Evolutionary conservation across 768 basidiomycete genomes (phyloP).

Genomic region (Mycena alexandri): DNA sequence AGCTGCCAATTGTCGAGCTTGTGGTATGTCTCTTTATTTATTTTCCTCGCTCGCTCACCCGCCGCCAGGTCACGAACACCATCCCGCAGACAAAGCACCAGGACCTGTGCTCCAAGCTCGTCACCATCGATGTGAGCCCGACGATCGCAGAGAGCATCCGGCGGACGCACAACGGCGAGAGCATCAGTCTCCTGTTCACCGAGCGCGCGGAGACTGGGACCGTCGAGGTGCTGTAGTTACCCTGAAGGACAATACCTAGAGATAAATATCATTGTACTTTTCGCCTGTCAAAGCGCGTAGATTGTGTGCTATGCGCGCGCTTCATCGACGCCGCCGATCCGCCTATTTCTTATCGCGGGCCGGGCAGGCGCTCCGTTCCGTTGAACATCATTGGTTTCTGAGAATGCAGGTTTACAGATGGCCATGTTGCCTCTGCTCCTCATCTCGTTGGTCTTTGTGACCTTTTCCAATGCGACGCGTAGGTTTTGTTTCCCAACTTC

Average conservation of each 20-base stretch:
- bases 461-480: slow-evolving; percentile 27
- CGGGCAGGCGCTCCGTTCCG: slow-evolving; percentile 6
- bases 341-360: slow-evolving; percentile 18
- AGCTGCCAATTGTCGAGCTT: slow-evolving; percentile 84
- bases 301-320: neutral
- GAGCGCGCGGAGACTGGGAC: slow-evolving; percentile 76
- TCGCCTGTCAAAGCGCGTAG: neutral
- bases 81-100: slow-evolving; percentile 86
- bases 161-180: slow-evolving; percentile 94
- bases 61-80: slow-evolving; percentile 88
- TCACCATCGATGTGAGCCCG: slow-evolving; percentile 90
- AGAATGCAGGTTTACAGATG: no score
- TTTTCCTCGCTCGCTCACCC: slow-evolving; percentile 10
- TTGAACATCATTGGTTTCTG: no score
- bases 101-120: slow-evolving; percentile 76
- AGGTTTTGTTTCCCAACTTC: neutral
- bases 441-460: slow-evolving; percentile 7
- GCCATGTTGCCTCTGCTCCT: slow-evolving; percentile 27
- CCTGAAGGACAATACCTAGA: neutral
- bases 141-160: slow-evolving; percentile 97
- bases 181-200: slow-evolving; percentile 88
- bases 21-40: slow-evolving; percentile 69
- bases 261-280: slow-evolving; percentile 15
- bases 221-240: slow-evolving; percentile 54
- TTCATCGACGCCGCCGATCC: no score